Conservation (phyloP, 345 rosid species). For the Rhodamnia rubescens region DNA sequence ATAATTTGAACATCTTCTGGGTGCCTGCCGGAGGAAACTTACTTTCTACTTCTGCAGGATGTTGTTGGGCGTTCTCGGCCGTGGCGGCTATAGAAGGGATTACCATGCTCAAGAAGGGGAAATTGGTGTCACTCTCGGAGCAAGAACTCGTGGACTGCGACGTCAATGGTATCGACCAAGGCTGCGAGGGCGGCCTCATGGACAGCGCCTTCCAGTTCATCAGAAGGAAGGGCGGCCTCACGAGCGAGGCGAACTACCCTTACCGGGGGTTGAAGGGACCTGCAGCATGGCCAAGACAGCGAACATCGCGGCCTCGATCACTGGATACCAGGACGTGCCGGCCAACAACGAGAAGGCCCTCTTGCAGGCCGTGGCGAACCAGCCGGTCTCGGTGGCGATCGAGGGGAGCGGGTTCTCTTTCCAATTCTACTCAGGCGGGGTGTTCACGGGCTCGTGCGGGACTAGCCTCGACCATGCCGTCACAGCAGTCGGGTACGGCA, state of each 20-base stretch:
- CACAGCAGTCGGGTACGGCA: constrained; percentile 47
- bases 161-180: constrained; percentile 5
- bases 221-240: constrained; percentile 22
- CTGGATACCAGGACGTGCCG: constrained; percentile 26
- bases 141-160: constrained; percentile 51
- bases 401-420: constrained; percentile 16
- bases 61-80: constrained; percentile 62
- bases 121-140: constrained; percentile 40
- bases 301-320: constrained; percentile 8
- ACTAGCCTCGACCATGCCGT: constrained; percentile 31
- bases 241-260: constrained; percentile 34
- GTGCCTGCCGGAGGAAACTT: not conserved
- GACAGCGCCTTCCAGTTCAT: constrained; percentile 30
- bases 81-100: constrained; percentile 53
- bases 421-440: constrained; percentile 25
- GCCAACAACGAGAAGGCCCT: constrained; percentile 34
- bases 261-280: constrained; percentile 15
- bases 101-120: constrained; percentile 25
- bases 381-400: constrained; percentile 41
- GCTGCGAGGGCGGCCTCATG: constrained; percentile 36
- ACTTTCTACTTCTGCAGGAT: constrained; percentile 9
- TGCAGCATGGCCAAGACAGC: constrained; percentile 12
- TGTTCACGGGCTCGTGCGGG: constrained; percentile 29
- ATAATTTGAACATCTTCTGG: not conserved
- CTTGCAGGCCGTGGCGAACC: constrained; percentile 31